A percentile compares a stretch with the other conserved stretches of the same genome.
These are phyloP conservation scores for Metarhizium robertsii DNA, from an alignment of 2,329 filamentous ascomycete genomes.

Conservation along the genomic window DNA sequence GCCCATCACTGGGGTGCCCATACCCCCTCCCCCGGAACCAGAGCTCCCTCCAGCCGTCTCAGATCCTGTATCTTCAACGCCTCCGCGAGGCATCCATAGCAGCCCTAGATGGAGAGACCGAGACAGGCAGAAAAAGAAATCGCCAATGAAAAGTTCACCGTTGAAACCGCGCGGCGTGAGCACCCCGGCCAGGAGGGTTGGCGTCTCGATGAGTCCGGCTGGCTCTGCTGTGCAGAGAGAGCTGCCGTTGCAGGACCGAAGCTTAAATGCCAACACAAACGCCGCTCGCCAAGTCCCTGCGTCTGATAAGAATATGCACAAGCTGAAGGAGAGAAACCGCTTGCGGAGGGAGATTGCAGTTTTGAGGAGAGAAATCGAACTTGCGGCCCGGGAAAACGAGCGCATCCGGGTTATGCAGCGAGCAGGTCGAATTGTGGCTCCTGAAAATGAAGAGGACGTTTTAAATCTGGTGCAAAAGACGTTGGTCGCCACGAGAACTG, in stretches of 20 bases:
- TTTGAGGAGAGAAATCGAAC: slow-evolving; percentile 48
- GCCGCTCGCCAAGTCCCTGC: slow-evolving; percentile 32
- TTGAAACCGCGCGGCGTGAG: slow-evolving; percentile 34
- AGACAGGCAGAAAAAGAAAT: slow-evolving; percentile 25
- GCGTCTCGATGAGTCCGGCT: slow-evolving; percentile 2
- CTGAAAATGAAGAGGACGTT: slow-evolving; percentile 27
- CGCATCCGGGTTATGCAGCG: slow-evolving; percentile 34
- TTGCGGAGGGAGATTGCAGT: slow-evolving; percentile 46
- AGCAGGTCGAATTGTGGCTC: slow-evolving; percentile 26
- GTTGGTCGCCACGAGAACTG: slow-evolving; percentile 26
- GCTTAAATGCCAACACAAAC: slow-evolving; percentile 14
- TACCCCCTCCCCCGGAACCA: slow-evolving; percentile 39
- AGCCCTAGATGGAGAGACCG: slow-evolving; percentile 38
- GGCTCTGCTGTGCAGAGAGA: background rate
- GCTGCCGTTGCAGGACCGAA: slow-evolving; percentile 4
- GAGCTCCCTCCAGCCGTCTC: slow-evolving; percentile 51
- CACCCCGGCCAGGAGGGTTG: slow-evolving; percentile 9
- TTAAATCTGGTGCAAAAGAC: slow-evolving; percentile 29
- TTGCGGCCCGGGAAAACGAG: slow-evolving; percentile 49
- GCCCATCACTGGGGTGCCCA: slow-evolving; percentile 21
- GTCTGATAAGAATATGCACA: slow-evolving; percentile 34
- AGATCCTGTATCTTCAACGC: slow-evolving; percentile 45
- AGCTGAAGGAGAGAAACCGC: slow-evolving; percentile 41
- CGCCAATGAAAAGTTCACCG: slow-evolving; percentile 37
- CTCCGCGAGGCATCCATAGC: slow-evolving; percentile 49